phyloP scores from a whole-genome alignment of 352 stramenopile species.

The Globisporangium radiosum region DNA sequence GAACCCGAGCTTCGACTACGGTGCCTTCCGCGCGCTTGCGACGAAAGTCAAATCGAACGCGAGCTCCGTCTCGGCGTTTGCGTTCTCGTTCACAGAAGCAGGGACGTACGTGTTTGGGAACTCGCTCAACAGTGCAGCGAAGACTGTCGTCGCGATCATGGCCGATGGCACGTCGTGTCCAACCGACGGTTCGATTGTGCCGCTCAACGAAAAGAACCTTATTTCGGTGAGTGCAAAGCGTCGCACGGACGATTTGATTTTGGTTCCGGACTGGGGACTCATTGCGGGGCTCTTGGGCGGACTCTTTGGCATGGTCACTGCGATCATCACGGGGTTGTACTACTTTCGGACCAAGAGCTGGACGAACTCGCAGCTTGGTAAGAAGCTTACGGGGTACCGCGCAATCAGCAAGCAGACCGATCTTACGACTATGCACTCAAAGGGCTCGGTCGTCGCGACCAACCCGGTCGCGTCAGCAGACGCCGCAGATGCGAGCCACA shows the following conservation, averaged over 20 bases:
- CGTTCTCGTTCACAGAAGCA: slow-evolving; percentile 79
- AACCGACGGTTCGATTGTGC: slow-evolving; percentile 77
- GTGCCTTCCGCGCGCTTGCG: slow-evolving; percentile 70
- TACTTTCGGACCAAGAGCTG: slow-evolving; percentile 83
- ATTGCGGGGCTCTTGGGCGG: slow-evolving; percentile 72
- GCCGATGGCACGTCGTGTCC: slow-evolving; percentile 56
- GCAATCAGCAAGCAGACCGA: slow-evolving; percentile 47
- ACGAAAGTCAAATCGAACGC: slow-evolving; percentile 53
- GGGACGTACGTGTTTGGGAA: slow-evolving; percentile 89
- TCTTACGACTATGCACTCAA: slow-evolving; percentile 59
- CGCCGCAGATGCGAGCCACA: not conserved
- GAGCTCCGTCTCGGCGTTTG: slow-evolving; percentile 67
- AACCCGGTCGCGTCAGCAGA: slow-evolving; percentile 12
- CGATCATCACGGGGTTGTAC: slow-evolving; percentile 73
- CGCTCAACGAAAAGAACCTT: slow-evolving; percentile 81
- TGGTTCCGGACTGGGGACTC: slow-evolving; percentile 86
- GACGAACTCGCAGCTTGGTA: slow-evolving; percentile 31
- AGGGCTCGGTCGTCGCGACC: slow-evolving; percentile 50
- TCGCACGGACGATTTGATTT: slow-evolving; percentile 70
- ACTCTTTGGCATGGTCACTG: slow-evolving; percentile 63
- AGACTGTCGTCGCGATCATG: slow-evolving; percentile 87
- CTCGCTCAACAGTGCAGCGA: slow-evolving; percentile 53
- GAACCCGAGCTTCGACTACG: slow-evolving; percentile 89
- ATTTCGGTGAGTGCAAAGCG: slow-evolving; percentile 79
- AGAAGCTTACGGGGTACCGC: slow-evolving; percentile 34